A percentile compares a stretch with the other conserved stretches of the same genome.
phyloP scores from a whole-genome alignment of 2,329 filamentous ascomycete species.

The Berkeleyomyces basicola region DNA sequence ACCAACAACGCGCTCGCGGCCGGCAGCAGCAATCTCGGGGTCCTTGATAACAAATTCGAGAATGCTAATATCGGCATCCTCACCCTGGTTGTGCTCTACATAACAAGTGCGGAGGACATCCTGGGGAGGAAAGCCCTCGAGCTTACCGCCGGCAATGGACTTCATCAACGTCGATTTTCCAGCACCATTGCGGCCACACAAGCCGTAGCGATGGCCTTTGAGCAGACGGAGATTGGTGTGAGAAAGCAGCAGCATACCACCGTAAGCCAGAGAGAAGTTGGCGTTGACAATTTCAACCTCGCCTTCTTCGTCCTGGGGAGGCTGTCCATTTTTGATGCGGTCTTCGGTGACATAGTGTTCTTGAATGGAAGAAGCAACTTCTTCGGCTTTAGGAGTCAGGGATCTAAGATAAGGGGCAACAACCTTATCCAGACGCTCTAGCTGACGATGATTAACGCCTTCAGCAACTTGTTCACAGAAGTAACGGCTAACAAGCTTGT shows the following conservation, averaged over 20 bases:
- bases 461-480: constrained; percentile 74
- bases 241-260: constrained; percentile 89
- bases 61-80: constrained; percentile 92
- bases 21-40: constrained; percentile 64
- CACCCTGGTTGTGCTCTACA: constrained; percentile 97
- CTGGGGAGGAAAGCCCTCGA: constrained; percentile 89
- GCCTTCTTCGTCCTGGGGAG: constrained; percentile 74
- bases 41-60: constrained; percentile 86
- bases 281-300: constrained; percentile 96
- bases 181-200: constrained; percentile 91
- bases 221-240: constrained; percentile 89
- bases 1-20: constrained; percentile 60
- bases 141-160: constrained; percentile 84
- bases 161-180: constrained; percentile 99
- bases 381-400: constrained; percentile 45
- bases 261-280: constrained; percentile 92
- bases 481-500: constrained; percentile 49
- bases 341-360: constrained; percentile 70
- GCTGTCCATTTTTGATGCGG: constrained; percentile 68
- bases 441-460: constrained; percentile 67
- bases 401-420: constrained; percentile 61
- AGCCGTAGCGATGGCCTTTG: constrained; percentile 92
- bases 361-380: constrained; percentile 58
- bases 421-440: constrained; percentile 52
- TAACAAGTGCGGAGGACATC: constrained; percentile 92